phyloP scores from a whole-genome alignment of 331 rosid species.

The Stylosanthes scabra region DNA sequence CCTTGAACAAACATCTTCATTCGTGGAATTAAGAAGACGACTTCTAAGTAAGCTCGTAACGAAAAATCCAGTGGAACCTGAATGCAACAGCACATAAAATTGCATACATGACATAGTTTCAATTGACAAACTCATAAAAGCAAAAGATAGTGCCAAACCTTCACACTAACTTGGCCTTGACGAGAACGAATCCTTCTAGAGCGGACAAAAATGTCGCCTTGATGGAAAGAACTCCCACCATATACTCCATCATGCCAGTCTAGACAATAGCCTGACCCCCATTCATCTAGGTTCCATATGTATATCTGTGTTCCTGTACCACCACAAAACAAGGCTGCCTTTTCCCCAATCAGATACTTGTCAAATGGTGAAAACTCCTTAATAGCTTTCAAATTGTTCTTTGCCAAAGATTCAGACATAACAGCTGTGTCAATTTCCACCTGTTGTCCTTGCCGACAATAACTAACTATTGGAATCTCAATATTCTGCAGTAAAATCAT shows the following conservation, averaged over 20 bases:
- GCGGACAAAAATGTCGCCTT: slow-evolving; percentile 57
- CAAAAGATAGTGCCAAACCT: slow-evolving; percentile 41
- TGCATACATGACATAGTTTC: slow-evolving; percentile 17
- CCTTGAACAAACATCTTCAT: slow-evolving; percentile 62
- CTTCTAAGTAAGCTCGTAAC: slow-evolving; percentile 62
- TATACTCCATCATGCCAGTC: slow-evolving; percentile 53
- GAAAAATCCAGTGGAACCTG: slow-evolving; percentile 68
- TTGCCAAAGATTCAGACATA: slow-evolving; percentile 52
- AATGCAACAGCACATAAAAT: slow-evolving; percentile 24
- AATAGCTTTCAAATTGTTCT: slow-evolving; percentile 59
- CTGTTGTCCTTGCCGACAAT: slow-evolving; percentile 48
- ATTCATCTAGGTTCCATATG: slow-evolving; percentile 62
- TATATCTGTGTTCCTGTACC: slow-evolving; percentile 62
- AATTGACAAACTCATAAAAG: background rate
- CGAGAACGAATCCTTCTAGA: slow-evolving; percentile 62
- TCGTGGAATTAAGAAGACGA: slow-evolving; percentile 64
- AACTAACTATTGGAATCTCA: slow-evolving; percentile 67
- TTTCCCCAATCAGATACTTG: slow-evolving; percentile 65
- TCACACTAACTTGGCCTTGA: slow-evolving; percentile 55
- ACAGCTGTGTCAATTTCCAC: slow-evolving; percentile 57
- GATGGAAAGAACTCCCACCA: slow-evolving; percentile 59
- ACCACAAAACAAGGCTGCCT: slow-evolving; percentile 54
- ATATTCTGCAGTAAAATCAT: slow-evolving; percentile 54
- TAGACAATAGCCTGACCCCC: slow-evolving; percentile 62
- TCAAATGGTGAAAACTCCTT: slow-evolving; percentile 61